phyloP scores from a whole-genome alignment of 2,329 filamentous ascomycete species.

The Amauroascus niger region DNA sequence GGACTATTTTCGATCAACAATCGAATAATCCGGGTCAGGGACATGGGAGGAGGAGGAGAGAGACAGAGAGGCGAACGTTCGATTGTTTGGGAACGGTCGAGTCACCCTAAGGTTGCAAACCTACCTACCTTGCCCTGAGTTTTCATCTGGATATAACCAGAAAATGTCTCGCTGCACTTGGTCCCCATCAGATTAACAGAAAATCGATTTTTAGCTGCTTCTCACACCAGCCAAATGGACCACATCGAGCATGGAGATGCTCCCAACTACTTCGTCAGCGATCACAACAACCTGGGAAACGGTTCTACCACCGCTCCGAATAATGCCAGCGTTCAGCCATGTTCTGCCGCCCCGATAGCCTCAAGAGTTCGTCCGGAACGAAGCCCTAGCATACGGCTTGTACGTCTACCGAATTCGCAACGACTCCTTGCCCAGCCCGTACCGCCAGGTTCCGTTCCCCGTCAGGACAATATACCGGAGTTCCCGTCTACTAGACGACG shows the following conservation, averaged over 20 bases:
- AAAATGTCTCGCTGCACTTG: not conserved
- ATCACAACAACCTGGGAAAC: not conserved
- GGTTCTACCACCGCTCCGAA: not conserved
- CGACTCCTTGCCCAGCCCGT: slow-evolving; percentile 12
- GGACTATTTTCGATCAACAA: not conserved
- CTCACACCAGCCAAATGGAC: slow-evolving; percentile 25
- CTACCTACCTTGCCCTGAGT: not conserved
- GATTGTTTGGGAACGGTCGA: not conserved
- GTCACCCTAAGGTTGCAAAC: not conserved
- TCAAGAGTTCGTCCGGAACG: not conserved
- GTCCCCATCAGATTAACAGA: not conserved
- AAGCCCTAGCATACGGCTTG: slow-evolving; percentile 9
- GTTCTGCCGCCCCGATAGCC: not conserved
- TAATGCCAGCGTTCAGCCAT: not conserved
- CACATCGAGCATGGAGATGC: slow-evolving; percentile 27
- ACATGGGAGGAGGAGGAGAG: too few relatives aligned
- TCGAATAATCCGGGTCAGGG: not conserved
- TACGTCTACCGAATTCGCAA: slow-evolving; percentile 19
- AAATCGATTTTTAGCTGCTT: not conserved
- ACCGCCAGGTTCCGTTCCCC: slow-evolving; percentile 7
- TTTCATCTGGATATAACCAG: slow-evolving; percentile 5
- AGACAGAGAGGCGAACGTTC: too few relatives aligned
- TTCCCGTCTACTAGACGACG: slow-evolving; percentile 28
- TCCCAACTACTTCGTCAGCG: not conserved
- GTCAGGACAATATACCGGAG: slow-evolving; percentile 13